phyloP scores from a whole-genome alignment of 1,139 yeast genomes.

The Pichia sp. region DNA sequence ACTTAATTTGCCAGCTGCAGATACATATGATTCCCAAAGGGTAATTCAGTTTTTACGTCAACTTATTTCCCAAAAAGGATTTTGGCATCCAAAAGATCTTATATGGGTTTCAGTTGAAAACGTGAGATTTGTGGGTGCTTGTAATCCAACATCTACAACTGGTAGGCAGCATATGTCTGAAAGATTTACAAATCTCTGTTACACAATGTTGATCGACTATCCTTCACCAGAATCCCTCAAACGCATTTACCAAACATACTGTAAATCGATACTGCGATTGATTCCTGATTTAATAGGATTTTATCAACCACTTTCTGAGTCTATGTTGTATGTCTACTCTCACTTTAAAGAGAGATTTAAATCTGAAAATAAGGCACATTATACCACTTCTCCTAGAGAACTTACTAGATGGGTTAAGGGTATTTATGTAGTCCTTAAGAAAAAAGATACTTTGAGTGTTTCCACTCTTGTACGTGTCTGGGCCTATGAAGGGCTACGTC shows the following conservation, averaged over 20 bases:
- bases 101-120: slow-evolving; percentile 63
- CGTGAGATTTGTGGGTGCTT: slow-evolving; percentile 87
- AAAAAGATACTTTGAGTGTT: slow-evolving; percentile 21
- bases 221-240: slow-evolving; percentile 60
- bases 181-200: slow-evolving; percentile 65
- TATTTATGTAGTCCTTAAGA: slow-evolving; percentile 49
- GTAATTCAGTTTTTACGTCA: slow-evolving; percentile 74
- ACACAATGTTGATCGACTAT: slow-evolving; percentile 70
- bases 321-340: slow-evolving; percentile 62
- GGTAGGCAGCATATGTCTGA: slow-evolving; percentile 57
- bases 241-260: slow-evolving; percentile 62
- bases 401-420: slow-evolving; percentile 85
- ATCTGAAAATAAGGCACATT: slow-evolving; percentile 41
- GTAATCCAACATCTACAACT: slow-evolving; percentile 80
- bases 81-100: slow-evolving; percentile 57
- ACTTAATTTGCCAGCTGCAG: slow-evolving; percentile 71
- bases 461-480: slow-evolving; percentile 50
- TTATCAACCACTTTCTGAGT: slow-evolving; percentile 44
- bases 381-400: slow-evolving; percentile 85
- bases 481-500: slow-evolving; percentile 75
- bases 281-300: slow-evolving; percentile 58
- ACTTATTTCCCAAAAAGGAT: slow-evolving; percentile 66
- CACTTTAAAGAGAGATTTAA: slow-evolving; percentile 38
- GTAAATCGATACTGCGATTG: slow-evolving; percentile 49
- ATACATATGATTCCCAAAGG: slow-evolving; percentile 68